Evolutionary conservation across 192 early-diverging fungal species (phyloP), one percentile per base, ranked within the genome.

Genomic region (Coemansia sp.): DNA sequence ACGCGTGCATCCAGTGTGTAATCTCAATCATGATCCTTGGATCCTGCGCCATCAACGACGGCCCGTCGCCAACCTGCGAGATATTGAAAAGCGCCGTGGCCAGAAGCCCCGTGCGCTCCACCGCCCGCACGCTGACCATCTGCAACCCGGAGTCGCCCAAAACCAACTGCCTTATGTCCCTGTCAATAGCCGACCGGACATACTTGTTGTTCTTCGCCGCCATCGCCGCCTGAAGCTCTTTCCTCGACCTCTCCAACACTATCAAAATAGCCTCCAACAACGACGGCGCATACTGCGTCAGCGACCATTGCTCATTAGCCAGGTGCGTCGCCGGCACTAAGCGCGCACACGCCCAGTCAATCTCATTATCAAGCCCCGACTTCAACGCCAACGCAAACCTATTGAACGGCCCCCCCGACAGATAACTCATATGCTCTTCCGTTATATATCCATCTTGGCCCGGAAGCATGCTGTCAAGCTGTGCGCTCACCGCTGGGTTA

Each of bases 331-430:
- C 78, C 0, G 69, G 25, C 7, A 58, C 74, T 25, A 81, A 55
- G 0, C 73, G 69, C 20, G 56, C 69, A 20, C 78, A 72, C 16
- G 73, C 78, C 78, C 78, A 81, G 67, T 81, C 78, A 4, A 81
- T 72, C 51, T 81, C 78, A 30, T 81, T 81, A 13, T 71, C 67
- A 29, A 81, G 61, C 0, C 32, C 39, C 0, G 78, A 81, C 53
- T 75, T 75, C 10, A 81, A 52, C 2, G 78, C 78, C 22, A 81
- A 39, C 6, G 78, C 74, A 68, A 75, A 75, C 53, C 78, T 56
- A 46, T 81, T 81, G 34, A 71, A 75, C 20, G 72, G 73, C 0
- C 78, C 78, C 5, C 78, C 78, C 9, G 30, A 36, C 32, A 81
- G 49, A 30, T 58, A 81, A 6, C 56, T 45, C 13, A 65, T 19